A percentile compares a stretch with the other conserved stretches of the same genome.
Evolutionary conservation across 2,329 filamentous ascomycete species (phyloP).

Genomic region (Claviceps sorghi): DNA sequence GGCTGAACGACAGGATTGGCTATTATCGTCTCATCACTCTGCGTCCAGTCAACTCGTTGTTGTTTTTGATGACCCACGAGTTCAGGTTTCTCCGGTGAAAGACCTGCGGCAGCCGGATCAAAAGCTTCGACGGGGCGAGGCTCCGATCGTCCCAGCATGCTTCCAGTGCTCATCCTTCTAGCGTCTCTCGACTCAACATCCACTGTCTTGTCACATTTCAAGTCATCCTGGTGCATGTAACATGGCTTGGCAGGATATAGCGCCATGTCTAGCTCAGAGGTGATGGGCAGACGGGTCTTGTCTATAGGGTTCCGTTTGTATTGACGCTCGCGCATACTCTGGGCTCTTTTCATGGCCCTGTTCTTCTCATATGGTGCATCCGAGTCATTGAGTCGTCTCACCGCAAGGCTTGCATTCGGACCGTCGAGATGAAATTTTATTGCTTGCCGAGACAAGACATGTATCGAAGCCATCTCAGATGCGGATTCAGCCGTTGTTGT

Average conservation of each 20-base stretch:
- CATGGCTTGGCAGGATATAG: slow-evolving; percentile 8
- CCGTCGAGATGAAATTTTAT: slow-evolving; percentile 26
- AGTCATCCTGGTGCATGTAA: slow-evolving; percentile 18
- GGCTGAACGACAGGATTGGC: neutral
- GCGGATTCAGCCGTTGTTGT: slow-evolving; percentile 34
- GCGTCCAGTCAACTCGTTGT: slow-evolving; percentile 42
- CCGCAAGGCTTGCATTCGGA: slow-evolving; percentile 9
- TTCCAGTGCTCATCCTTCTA: slow-evolving; percentile 25
- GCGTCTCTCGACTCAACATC: slow-evolving; percentile 7
- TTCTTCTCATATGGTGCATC: slow-evolving; percentile 21
- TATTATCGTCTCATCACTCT: slow-evolving; percentile 32
- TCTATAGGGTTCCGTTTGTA: slow-evolving; percentile 29
- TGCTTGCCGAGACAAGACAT: slow-evolving; percentile 29
- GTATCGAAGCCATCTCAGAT: slow-evolving; percentile 22
- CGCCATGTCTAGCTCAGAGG: slow-evolving; percentile 18
- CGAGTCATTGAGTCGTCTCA: slow-evolving; percentile 11
- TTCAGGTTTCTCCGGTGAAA: neutral
- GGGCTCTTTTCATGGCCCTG: slow-evolving; percentile 22
- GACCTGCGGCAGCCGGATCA: neutral
- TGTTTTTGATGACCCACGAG: slow-evolving; percentile 14
- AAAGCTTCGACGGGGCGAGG: slow-evolving; percentile 3
- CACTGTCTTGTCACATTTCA: slow-evolving; percentile 7
- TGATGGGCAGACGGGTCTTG: slow-evolving; percentile 21
- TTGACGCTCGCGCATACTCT: slow-evolving; percentile 23
- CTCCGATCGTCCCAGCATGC: slow-evolving; percentile 13